Conservation (phyloP, 345 rosid genomes). For the Sisymbrium irio region DNA sequence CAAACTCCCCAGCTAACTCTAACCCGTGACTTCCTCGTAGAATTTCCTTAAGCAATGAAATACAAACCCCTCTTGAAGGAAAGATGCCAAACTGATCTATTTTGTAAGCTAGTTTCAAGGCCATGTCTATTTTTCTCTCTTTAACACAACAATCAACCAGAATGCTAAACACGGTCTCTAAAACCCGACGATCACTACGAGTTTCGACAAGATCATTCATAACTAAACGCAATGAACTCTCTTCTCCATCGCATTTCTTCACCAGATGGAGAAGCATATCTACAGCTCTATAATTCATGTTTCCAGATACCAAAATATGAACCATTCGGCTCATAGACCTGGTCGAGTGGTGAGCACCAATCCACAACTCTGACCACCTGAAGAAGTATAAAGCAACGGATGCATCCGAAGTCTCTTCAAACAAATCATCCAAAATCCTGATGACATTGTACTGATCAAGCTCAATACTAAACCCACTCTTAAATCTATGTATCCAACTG, state of each 20-base stretch:
- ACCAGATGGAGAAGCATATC: constrained; percentile 34
- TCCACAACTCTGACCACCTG: constrained; percentile 40
- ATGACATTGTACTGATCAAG: constrained; percentile 35
- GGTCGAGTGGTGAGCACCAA: constrained; percentile 31
- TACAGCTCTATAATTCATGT: constrained; percentile 41
- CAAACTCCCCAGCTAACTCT: constrained; percentile 42
- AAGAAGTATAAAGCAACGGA: constrained; percentile 45
- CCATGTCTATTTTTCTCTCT: constrained; percentile 36
- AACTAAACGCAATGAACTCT: constrained; percentile 26
- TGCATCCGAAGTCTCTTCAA: constrained; percentile 41
- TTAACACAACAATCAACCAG: constrained; percentile 42
- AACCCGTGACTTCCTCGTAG: constrained; percentile 27
- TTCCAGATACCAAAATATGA: constrained; percentile 45
- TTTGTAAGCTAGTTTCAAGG: constrained; percentile 31
- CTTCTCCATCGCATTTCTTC: constrained; percentile 29
- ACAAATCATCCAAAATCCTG: constrained; percentile 36
- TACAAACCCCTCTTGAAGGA: constrained; percentile 45
- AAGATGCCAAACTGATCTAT: constrained; percentile 36
- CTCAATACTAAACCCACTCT: constrained; percentile 14
- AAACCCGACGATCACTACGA: constrained; percentile 33
- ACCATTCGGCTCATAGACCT: constrained; percentile 35
- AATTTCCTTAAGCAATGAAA: constrained; percentile 38
- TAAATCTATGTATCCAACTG: constrained; percentile 29
- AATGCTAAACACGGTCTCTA: constrained; percentile 39
- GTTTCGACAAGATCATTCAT: constrained; percentile 38